Percentiles rank a stretch among this genome's conserved stretches.
phyloP scores from a whole-genome alignment of 345 rosid genomes.

The Litchi chinensis region DNA sequence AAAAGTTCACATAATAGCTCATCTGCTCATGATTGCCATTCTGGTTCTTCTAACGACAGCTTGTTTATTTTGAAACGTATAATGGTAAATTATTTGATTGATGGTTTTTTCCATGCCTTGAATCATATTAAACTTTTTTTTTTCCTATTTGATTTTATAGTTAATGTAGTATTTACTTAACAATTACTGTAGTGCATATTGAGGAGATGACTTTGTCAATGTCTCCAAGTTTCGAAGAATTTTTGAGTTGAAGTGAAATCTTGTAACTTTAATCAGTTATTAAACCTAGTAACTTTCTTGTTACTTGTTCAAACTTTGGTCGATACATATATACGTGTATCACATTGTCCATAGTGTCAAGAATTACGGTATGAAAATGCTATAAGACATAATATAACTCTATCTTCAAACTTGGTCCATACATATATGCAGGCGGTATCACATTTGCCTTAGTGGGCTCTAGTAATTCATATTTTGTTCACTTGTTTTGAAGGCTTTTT shows the following conservation, averaged over 20 bases:
- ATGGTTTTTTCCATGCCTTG: background rate
- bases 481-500: background rate
- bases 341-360: background rate
- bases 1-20: conserved; percentile 41
- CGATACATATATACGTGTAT: background rate
- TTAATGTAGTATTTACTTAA: background rate
- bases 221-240: background rate
- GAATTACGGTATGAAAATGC: background rate
- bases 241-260: background rate
- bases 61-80: conserved; percentile 86
- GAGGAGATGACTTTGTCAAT: background rate
- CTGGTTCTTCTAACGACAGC: conserved; percentile 44
- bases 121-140: background rate
- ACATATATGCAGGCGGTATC: background rate
- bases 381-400: background rate
- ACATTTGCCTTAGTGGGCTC: background rate
- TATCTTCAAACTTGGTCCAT: background rate
- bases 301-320: background rate
- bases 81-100: conserved; percentile 59
- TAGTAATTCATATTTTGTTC: background rate
- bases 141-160: too few relatives aligned
- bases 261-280: background rate
- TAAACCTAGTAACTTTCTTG: background rate
- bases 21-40: conserved; percentile 39
- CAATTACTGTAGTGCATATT: background rate